Percentiles rank a stretch among this genome's conserved stretches.
phyloP scores from a whole-genome alignment of 768 basidiomycete genomes.

The Panus rudis region DNA sequence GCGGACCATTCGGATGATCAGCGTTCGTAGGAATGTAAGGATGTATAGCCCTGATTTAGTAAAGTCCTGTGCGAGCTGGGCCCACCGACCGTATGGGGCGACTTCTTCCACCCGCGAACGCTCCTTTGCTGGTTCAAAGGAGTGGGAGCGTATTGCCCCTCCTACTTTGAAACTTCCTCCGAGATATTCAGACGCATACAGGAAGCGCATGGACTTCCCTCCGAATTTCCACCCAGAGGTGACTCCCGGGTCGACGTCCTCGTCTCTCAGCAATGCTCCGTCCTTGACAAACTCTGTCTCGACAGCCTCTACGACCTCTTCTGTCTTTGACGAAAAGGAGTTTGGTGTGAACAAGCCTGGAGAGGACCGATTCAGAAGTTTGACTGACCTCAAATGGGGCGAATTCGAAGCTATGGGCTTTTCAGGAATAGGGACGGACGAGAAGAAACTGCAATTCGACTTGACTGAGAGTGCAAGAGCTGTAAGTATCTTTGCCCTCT shows the following conservation, averaged over 20 bases:
- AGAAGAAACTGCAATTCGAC: constrained; percentile 87
- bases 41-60: constrained; percentile 87
- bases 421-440: constrained; percentile 38
- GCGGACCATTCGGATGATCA: constrained; percentile 68
- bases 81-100: constrained; percentile 25
- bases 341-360: constrained; percentile 27
- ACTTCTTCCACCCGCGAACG: constrained; percentile 28
- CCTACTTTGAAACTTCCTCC: constrained; percentile 53
- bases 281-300: constrained; percentile 29
- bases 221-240: constrained; percentile 48
- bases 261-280: constrained; percentile 27
- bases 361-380: constrained; percentile 68
- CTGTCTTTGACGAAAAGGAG: constrained; percentile 26
- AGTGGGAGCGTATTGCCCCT: constrained; percentile 73
- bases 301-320: constrained; percentile 28
- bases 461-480: constrained; percentile 80
- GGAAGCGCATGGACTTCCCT: constrained; percentile 70
- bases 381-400: constrained; percentile 89
- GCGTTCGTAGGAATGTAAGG: constrained; percentile 73
- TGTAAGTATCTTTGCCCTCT: constrained; percentile 30
- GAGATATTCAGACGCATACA: constrained; percentile 67
- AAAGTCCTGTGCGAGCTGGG: constrained; percentile 50
- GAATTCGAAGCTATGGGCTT: constrained; percentile 87
- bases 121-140: constrained; percentile 53
- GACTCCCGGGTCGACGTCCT: constrained; percentile 23